Conservation (phyloP, 1,139 yeast species). For the Candida sp. region DNA sequence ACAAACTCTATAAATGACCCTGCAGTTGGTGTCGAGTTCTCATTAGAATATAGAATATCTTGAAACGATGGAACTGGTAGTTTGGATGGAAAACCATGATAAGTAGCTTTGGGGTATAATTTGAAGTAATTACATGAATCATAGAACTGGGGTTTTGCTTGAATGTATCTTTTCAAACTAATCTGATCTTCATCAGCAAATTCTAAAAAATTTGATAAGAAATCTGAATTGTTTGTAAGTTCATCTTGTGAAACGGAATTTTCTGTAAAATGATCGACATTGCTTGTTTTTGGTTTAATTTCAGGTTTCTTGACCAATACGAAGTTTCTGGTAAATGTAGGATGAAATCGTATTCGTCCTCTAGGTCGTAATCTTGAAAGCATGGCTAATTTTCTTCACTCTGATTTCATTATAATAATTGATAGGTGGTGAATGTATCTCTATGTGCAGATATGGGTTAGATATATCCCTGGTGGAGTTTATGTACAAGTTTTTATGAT, state of each 20-base stretch:
- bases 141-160: neutral
- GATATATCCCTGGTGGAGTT: neutral
- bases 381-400: neutral
- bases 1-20: slow-evolving; percentile 37
- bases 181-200: slow-evolving; percentile 5
- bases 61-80: slow-evolving; percentile 9
- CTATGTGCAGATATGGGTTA: too few species aligned
- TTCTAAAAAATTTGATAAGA: slow-evolving; percentile 2
- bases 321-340: neutral
- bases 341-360: slow-evolving; percentile 1
- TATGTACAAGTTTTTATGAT: neutral
- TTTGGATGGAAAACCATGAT: neutral
- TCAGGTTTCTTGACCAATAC: neutral
- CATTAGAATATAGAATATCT: slow-evolving; percentile 18
- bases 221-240: neutral
- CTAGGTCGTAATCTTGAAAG: slow-evolving; percentile 6
- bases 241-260: neutral
- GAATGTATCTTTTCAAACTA: slow-evolving; percentile 2
- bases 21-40: slow-evolving; percentile 15
- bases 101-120: neutral
- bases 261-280: neutral
- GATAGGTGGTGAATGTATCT: neutral
- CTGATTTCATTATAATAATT: neutral
- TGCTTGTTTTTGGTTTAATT: neutral
- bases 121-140: neutral